Evolutionary conservation across 441 rosid species (phyloP).

Genomic region (Biscutella laevigata): DNA sequence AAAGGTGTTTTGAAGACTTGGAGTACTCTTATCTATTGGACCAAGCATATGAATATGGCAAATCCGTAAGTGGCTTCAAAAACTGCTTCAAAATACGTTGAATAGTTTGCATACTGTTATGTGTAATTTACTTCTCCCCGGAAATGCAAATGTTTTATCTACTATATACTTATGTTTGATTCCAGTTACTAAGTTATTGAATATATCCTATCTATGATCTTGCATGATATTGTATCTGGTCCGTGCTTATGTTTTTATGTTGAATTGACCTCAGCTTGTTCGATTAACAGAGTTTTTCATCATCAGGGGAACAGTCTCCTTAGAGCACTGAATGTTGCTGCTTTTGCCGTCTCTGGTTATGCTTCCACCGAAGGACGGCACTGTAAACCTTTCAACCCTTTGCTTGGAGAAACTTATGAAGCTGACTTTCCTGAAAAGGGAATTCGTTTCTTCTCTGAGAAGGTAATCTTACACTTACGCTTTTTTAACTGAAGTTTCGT

Average conservation of each 20-base stretch:
- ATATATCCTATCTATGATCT: background rate
- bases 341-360: slow-evolving; percentile 96
- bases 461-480: slow-evolving; percentile 35
- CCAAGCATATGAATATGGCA: slow-evolving; percentile 65
- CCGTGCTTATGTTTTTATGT: background rate
- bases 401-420: slow-evolving; percentile 96
- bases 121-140: background rate
- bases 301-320: slow-evolving; percentile 69
- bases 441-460: slow-evolving; percentile 88
- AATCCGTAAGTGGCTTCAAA: slow-evolving; percentile 47
- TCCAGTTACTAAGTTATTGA: background rate
- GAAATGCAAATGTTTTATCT: background rate
- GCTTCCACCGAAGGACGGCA: slow-evolving; percentile 92
- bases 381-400: slow-evolving; percentile 97
- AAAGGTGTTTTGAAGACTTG: slow-evolving; percentile 84
- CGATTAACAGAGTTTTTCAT: slow-evolving; percentile 23
- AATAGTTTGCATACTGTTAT: background rate
- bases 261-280: slow-evolving; percentile 11
- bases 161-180: background rate
- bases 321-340: slow-evolving; percentile 77
- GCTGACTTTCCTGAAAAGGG: slow-evolving; percentile 93
- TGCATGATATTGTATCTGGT: slow-evolving; percentile 1
- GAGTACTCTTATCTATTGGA: slow-evolving; percentile 42
- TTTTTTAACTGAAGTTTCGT: background rate
- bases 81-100: background rate